phyloP scores from a whole-genome alignment of 305 asterid species.

The Rubia balearica region DNA sequence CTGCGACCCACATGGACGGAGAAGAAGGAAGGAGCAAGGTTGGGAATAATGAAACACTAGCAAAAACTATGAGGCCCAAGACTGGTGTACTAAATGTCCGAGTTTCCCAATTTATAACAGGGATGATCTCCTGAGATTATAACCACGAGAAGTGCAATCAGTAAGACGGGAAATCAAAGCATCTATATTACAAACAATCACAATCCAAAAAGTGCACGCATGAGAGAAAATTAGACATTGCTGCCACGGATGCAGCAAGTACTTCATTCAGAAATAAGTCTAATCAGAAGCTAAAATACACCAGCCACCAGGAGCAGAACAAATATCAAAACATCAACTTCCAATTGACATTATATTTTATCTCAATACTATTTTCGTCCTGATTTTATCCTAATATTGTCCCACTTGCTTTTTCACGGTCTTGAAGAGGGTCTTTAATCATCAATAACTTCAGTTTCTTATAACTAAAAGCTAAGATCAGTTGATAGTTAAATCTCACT shows the following conservation, averaged over 20 bases:
- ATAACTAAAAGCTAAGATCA: neutral
- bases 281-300: neutral
- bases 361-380: neutral
- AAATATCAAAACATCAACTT: neutral
- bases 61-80: slow-evolving; percentile 53
- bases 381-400: neutral
- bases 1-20: slow-evolving; percentile 88
- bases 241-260: neutral
- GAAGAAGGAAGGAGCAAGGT: slow-evolving; percentile 69
- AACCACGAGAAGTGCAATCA: neutral
- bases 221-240: too few species aligned
- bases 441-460: neutral
- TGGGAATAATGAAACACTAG: slow-evolving; percentile 65
- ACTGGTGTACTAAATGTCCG: slow-evolving; percentile 60
- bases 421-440: neutral
- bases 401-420: neutral
- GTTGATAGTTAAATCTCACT: neutral
- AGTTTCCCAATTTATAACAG: slow-evolving; percentile 70
- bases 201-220: neutral
- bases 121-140: slow-evolving; percentile 34
- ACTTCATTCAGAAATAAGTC: neutral
- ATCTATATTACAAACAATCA: neutral
- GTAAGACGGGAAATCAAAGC: neutral
- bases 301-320: neutral
- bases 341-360: neutral